Evolutionary conservation across 1,284 basidiomycete genomes (phyloP).

Genomic region (Mycosarcoma maydis): DNA sequence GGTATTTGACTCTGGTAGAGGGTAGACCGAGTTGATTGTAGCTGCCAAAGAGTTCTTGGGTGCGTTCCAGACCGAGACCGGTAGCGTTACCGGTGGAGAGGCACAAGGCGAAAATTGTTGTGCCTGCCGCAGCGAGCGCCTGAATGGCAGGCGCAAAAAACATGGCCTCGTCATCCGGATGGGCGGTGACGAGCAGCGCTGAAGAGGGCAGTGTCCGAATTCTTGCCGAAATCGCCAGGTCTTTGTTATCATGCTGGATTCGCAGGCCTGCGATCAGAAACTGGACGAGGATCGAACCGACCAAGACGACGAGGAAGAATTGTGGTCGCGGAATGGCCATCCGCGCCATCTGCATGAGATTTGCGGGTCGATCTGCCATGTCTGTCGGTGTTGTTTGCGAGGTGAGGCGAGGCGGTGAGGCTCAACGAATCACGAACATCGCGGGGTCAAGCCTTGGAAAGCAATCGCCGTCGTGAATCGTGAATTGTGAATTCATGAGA

Average conservation of each 20-base stretch:
- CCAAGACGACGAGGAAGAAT: constrained; percentile 34
- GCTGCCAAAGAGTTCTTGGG: constrained; percentile 73
- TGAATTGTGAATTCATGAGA: too few species aligned
- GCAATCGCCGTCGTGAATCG: too few species aligned
- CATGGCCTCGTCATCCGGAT: constrained; percentile 90
- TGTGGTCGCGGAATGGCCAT: constrained; percentile 36
- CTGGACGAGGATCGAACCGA: constrained; percentile 34
- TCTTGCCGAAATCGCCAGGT: neutral
- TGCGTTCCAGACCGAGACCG: constrained; percentile 77
- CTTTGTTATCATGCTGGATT: constrained; percentile 10
- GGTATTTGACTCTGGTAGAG: constrained; percentile 72
- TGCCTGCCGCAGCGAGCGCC: constrained; percentile 70
- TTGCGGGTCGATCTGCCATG: constrained; percentile 14
- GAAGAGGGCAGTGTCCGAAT: constrained; percentile 21
- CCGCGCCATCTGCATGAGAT: constrained; percentile 25
- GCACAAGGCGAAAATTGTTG: constrained; percentile 68
- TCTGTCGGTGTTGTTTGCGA: neutral
- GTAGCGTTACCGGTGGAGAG: constrained; percentile 77
- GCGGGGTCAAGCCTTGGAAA: too few species aligned
- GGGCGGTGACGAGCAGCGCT: constrained; percentile 79
- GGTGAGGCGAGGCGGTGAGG: too few species aligned
- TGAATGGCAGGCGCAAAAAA: constrained; percentile 85
- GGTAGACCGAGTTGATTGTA: constrained; percentile 74
- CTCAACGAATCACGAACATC: too few species aligned
- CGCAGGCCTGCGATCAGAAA: constrained; percentile 36